Evolutionary conservation across 805 yeast species (phyloP).

Genomic region (Metschnikowia matae): DNA sequence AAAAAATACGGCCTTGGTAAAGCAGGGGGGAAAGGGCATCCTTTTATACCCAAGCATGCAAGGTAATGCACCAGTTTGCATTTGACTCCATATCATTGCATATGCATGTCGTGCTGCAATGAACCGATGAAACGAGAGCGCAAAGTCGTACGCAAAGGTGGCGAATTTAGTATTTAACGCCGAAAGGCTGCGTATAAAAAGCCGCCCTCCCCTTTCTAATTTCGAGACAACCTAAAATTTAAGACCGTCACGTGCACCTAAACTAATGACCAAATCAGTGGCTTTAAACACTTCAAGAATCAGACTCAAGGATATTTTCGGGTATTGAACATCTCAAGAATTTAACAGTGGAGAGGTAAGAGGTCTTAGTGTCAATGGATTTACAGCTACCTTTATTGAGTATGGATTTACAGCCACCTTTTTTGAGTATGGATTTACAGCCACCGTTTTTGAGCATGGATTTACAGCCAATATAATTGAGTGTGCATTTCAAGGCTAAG

Average conservation of each 20-base stretch:
- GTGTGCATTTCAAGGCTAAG: too few relatives aligned
- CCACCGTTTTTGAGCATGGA: too few relatives aligned
- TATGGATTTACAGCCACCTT: too few relatives aligned
- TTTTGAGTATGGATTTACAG: too few relatives aligned
- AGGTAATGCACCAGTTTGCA: neutral
- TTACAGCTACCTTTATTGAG: too few relatives aligned
- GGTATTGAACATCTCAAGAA: too few relatives aligned
- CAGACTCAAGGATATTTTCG: too few relatives aligned
- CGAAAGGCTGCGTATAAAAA: neutral
- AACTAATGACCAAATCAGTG: too few relatives aligned
- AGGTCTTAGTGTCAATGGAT: too few relatives aligned
- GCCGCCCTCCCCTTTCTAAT: neutral
- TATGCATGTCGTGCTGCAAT: neutral
- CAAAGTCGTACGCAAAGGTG: neutral
- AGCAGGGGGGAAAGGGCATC: neutral
- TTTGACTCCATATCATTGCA: neutral
- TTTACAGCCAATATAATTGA: too few relatives aligned
- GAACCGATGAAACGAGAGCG: neutral
- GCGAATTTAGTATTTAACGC: neutral
- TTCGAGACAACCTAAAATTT: neutral
- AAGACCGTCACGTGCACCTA: neutral
- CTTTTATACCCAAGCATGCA: neutral
- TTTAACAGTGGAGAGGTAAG: too few relatives aligned
- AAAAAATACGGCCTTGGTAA: neutral
- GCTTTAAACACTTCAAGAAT: too few relatives aligned